phyloP scores from a whole-genome alignment of 2,329 filamentous ascomycete genomes.

The Hypoxylon sp. region DNA sequence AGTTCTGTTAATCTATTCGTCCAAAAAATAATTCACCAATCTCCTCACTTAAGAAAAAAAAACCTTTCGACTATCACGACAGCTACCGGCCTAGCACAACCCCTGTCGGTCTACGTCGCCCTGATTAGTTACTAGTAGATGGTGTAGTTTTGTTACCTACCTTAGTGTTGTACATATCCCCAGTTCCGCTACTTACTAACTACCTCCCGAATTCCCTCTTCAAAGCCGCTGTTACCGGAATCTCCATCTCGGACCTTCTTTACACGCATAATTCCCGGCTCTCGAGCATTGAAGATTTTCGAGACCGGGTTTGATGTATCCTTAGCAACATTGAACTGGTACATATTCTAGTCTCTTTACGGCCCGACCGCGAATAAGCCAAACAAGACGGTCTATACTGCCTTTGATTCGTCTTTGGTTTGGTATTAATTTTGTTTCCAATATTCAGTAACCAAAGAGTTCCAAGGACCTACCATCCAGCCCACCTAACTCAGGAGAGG shows the following conservation, averaged over 20 bases:
- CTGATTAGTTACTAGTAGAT: conserved; percentile 25
- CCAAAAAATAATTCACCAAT: conserved; percentile 36
- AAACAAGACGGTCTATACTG: conserved; percentile 9
- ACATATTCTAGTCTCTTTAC: conserved; percentile 18
- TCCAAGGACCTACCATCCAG: background rate
- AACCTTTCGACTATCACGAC: conserved; percentile 35
- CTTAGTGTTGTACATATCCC: conserved; percentile 18
- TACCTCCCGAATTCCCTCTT: conserved; percentile 29
- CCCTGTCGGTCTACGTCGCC: conserved; percentile 29
- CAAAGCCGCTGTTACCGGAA: conserved; percentile 37
- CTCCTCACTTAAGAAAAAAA: conserved; percentile 23
- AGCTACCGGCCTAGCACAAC: conserved; percentile 25
- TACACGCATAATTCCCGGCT: conserved; percentile 32
- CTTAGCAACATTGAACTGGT: conserved; percentile 16
- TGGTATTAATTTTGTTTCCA: conserved; percentile 14
- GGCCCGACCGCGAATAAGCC: conserved; percentile 25
- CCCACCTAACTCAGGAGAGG: conserved; percentile 8
- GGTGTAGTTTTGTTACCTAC: conserved; percentile 37
- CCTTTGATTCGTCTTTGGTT: conserved; percentile 14
- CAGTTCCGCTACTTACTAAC: conserved; percentile 19
- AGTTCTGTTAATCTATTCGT: conserved; percentile 42
- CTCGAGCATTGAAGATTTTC: conserved; percentile 12
- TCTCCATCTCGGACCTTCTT: conserved; percentile 38
- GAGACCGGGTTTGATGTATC: conserved; percentile 21
- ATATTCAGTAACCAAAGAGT: conserved; percentile 6